Evolutionary conservation across 495 filamentous ascomycete genomes (phyloP), one percentile per base, ranked within the genome.

Genomic region (Aspergillus baeticus): DNA sequence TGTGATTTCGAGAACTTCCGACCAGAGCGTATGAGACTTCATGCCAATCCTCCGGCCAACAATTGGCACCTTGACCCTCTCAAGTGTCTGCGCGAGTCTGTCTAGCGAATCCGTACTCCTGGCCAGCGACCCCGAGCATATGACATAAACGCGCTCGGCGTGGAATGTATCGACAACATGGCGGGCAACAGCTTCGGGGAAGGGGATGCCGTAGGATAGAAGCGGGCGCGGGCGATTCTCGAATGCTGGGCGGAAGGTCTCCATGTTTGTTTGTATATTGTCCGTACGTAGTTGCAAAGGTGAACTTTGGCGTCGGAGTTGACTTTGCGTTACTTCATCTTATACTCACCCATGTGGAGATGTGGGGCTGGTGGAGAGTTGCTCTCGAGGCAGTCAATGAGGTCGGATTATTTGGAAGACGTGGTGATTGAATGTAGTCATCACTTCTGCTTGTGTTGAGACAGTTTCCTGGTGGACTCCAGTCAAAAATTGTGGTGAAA

Each of bases 81-180:
- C 70, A 15, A 89, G 56, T 0, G 79, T 74, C 3, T 62, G 36
- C 14, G 71, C 62, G 26, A 89, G 68, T 6, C 62, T 55, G 0
- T 73, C 66, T 1, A 87, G 68, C 3, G 63, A 64, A 47, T 80
- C 71, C 0, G 83, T 87, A 50, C 81, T 82, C 15, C 69, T 72
- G 10, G 79, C 74, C 50, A 87, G 72, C 11, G 84, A 79, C n/a
- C 67, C 71, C 0, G 84, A 87, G 26, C 78, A 79, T 15, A 89
- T 80, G 39, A 87, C 71, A 61, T 86, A 87, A 37, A 84, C 75
- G 37, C 75, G 71, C 14, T 66, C 71, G 31, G 81, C 81, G 6
- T 77, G 29, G 59, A 86, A 84, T 7, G 75, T 82, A 11, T 75
- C 62, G 34, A 64, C 49, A 23, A 81, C 70, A 61, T 84, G 82